Percentiles rank a stretch among this genome's conserved stretches.
Conservation (phyloP, 2,329 filamentous ascomycete species). For the Tympanopsis confertula region DNA sequence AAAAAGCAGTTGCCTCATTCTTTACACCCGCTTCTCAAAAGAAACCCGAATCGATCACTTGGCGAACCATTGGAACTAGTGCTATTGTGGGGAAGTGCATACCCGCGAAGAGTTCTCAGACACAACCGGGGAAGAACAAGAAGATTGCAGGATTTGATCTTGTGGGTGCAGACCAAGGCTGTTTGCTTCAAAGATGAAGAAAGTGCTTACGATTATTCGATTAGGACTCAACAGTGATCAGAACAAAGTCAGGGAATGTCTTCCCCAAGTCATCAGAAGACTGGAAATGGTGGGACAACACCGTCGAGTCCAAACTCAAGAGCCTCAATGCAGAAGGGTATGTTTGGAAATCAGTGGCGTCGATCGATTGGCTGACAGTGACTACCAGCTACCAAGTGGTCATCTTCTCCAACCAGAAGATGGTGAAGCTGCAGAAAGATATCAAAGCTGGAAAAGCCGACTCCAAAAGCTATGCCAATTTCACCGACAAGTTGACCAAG, state of each 20-base stretch:
- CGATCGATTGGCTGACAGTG: constrained; percentile 3
- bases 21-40: constrained; percentile 83
- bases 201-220: constrained; percentile 2
- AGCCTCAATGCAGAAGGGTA: constrained; percentile 58
- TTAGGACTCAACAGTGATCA: constrained; percentile 79
- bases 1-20: constrained; percentile 66
- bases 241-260: constrained; percentile 67
- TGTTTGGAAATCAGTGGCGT: constrained; percentile 4
- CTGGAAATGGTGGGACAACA: constrained; percentile 87
- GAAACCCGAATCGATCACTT: constrained; percentile 61
- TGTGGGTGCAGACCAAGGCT: constrained; percentile 17
- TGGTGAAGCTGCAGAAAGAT: constrained; percentile 62
- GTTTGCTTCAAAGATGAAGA: neutral
- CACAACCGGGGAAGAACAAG: constrained; percentile 21
- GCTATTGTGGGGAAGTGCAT: constrained; percentile 61
- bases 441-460: constrained; percentile 43
- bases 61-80: constrained; percentile 46
- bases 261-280: constrained; percentile 62
- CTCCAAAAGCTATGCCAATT: constrained; percentile 60
- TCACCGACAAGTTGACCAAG: constrained; percentile 67
- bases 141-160: constrained; percentile 66
- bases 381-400: constrained; percentile 55
- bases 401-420: constrained; percentile 82
- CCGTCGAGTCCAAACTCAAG: constrained; percentile 56
- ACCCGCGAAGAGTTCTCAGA: constrained; percentile 23